Evolutionary conservation across 371 early-diverging fungal species (phyloP).

Genomic region (Rhizopus stolonifer): DNA sequence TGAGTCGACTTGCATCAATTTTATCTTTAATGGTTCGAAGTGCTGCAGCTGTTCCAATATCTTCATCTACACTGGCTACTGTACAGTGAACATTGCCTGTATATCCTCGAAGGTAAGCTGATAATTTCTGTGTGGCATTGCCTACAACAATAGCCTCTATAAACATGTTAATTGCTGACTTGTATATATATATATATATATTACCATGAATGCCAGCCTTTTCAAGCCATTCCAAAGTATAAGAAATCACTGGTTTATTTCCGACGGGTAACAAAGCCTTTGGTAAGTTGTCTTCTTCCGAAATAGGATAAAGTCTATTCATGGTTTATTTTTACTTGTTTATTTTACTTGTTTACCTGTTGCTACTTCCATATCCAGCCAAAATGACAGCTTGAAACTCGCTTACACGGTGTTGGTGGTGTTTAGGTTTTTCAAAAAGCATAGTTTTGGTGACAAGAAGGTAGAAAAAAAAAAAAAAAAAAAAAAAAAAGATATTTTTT

Average conservation of each 20-base stretch:
- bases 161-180: slow-evolving; percentile 3
- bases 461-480: background rate
- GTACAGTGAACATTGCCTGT: slow-evolving; percentile 61
- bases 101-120: slow-evolving; percentile 74
- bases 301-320: slow-evolving; percentile 82
- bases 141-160: slow-evolving; percentile 80
- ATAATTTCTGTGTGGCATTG: slow-evolving; percentile 52
- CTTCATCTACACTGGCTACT: slow-evolving; percentile 69
- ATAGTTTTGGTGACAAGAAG: slow-evolving; percentile 10
- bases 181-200: background rate
- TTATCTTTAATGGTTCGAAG: slow-evolving; percentile 75
- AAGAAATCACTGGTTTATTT: slow-evolving; percentile 90
- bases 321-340: background rate
- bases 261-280: slow-evolving; percentile 92
- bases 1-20: slow-evolving; percentile 74
- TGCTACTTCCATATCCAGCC: slow-evolving; percentile 71
- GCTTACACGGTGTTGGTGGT: slow-evolving; percentile 28
- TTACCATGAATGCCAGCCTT: slow-evolving; percentile 81
- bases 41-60: slow-evolving; percentile 84
- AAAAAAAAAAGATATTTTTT: background rate
- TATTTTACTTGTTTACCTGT: slow-evolving; percentile 50
- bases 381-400: slow-evolving; percentile 83
- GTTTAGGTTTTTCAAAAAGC: slow-evolving; percentile 48
- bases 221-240: slow-evolving; percentile 92
- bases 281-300: slow-evolving; percentile 79